A percentile compares a stretch with the other conserved stretches of the same genome.
These are phyloP conservation scores for Paspalum notatum DNA, from an alignment of 176 grass and related monocot species.

Conservation along the genomic window DNA sequence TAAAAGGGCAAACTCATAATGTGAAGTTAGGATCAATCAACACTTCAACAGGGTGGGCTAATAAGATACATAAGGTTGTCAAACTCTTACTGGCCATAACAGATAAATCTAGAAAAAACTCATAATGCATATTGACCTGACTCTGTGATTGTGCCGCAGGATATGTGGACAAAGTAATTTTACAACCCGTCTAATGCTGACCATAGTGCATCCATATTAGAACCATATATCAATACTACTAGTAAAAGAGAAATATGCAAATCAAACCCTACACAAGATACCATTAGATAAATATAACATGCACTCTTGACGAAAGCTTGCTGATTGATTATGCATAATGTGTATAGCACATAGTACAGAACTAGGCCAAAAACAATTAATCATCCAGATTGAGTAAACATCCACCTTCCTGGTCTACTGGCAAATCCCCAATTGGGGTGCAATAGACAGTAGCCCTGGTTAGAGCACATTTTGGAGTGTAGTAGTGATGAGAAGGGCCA, in stretches of 20 bases:
- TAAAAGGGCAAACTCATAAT: slow-evolving; percentile 3
- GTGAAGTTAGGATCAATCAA: slow-evolving; percentile 5
- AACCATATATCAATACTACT: slow-evolving; percentile 1
- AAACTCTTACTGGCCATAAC: neutral
- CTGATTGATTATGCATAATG: slow-evolving; percentile 5
- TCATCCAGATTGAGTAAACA: slow-evolving; percentile 36
- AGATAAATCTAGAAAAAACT: neutral
- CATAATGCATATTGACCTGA: neutral
- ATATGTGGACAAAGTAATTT: neutral
- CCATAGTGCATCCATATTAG: neutral
- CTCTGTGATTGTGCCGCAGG: neutral
- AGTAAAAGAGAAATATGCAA: neutral
- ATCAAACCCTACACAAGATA: neutral
- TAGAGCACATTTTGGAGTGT: slow-evolving; percentile 93
- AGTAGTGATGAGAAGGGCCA: slow-evolving; percentile 97
- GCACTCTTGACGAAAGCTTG: neutral
- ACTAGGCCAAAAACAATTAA: slow-evolving; percentile 19
- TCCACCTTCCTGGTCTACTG: slow-evolving; percentile 87
- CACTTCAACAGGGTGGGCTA: neutral
- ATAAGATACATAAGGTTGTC: neutral
- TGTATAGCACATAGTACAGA: neutral
- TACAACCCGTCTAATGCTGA: neutral
- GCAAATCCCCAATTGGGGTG: slow-evolving; percentile 90
- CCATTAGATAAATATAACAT: neutral
- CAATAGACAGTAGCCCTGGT: slow-evolving; percentile 76